phyloP scores from a whole-genome alignment of 192 early-diverging fungal genomes.

The Coemansia asiatica region DNA sequence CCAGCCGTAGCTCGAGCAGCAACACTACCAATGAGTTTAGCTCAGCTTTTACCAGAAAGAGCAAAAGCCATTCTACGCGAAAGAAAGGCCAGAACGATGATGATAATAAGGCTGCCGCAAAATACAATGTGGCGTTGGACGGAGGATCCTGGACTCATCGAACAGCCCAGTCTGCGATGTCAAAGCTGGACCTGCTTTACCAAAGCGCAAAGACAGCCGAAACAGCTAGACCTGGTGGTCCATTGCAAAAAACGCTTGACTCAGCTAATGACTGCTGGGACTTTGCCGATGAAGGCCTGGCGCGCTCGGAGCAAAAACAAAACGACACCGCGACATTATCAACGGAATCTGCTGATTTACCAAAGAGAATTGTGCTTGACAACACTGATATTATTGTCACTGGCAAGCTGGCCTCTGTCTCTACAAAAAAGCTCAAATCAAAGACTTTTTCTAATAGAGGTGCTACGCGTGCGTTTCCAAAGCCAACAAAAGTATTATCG shows the following conservation, averaged over 20 bases:
- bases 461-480: no score
- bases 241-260: constrained; percentile 27
- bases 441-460: background rate
- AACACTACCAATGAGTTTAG: no score
- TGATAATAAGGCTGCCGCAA: no score
- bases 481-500: no score
- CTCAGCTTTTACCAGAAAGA: no score
- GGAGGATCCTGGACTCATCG: constrained; percentile 15
- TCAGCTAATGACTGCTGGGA: constrained; percentile 42
- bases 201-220: constrained; percentile 19
- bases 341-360: background rate
- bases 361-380: constrained; percentile 2
- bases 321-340: no score
- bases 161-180: constrained; percentile 31
- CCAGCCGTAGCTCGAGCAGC: background rate
- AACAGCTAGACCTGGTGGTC: no score
- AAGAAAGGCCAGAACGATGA: no score
- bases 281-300: constrained; percentile 5
- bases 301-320: background rate
- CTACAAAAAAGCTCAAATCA: background rate
- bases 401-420: background rate
- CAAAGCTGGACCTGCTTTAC: constrained; percentile 35
- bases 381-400: constrained; percentile 10
- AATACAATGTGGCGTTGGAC: no score
- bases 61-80: no score